Percentiles rank a stretch among this genome's conserved stretches.
Conservation (phyloP, 257 asterid species). For the Penstemon eatonii region DNA sequence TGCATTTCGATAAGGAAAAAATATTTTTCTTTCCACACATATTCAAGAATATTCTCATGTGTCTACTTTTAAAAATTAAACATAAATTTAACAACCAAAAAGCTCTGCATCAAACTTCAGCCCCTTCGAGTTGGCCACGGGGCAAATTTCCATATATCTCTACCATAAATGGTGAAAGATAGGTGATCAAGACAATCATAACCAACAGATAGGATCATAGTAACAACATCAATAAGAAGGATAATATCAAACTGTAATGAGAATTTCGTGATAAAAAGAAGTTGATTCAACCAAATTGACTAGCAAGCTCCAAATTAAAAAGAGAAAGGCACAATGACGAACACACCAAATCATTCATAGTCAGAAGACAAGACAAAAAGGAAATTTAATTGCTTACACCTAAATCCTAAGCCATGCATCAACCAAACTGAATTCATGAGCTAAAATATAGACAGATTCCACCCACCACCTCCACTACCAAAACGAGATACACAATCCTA, state of each 20-base stretch:
- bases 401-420: background rate
- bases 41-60: conserved; percentile 9
- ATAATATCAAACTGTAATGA: background rate
- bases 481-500: background rate
- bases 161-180: conserved; percentile 7
- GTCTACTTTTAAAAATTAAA: background rate
- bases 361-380: background rate
- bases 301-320: background rate
- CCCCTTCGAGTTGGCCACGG: too few species aligned
- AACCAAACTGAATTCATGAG: background rate
- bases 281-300: background rate
- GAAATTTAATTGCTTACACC: conserved; percentile 28
- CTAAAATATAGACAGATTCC: background rate
- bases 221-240: background rate
- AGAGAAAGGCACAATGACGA: background rate
- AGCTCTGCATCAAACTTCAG: too few species aligned
- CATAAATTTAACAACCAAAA: too few species aligned
- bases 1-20: background rate
- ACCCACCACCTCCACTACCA: conserved; percentile 7
- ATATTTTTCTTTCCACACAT: background rate
- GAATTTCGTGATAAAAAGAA: background rate
- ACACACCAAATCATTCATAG: conserved; percentile 12
- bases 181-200: background rate
- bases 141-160: background rate
- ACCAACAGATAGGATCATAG: too few species aligned